Conservation (phyloP, 768 basidiomycete species). For the Russula dissimulans region DNA sequence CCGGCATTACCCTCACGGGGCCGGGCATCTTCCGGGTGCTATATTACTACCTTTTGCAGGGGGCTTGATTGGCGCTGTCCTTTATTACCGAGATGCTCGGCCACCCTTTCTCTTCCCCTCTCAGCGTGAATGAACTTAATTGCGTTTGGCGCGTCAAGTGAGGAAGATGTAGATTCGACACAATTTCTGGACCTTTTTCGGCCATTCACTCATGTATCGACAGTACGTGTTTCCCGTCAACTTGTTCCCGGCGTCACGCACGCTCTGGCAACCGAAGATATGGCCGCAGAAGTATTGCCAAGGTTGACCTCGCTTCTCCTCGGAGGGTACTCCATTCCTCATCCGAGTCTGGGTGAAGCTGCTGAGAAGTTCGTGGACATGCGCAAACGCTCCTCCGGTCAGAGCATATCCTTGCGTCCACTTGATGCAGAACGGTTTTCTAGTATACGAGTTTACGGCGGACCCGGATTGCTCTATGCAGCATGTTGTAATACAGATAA, state of each 20-base stretch:
- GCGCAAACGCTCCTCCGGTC: neutral
- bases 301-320: neutral
- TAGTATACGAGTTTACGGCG: too few species aligned
- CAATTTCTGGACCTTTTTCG: slow-evolving; percentile 1
- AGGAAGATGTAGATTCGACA: neutral
- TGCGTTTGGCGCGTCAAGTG: too few species aligned
- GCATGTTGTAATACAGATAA: too few species aligned
- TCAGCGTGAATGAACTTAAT: neutral
- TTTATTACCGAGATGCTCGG: neutral
- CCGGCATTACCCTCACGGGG: too few species aligned
- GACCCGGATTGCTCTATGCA: too few species aligned
- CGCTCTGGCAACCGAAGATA: neutral
- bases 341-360: neutral
- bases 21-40: too few species aligned
- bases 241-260: neutral
- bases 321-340: neutral
- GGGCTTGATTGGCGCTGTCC: neutral
- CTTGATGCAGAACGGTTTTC: too few species aligned
- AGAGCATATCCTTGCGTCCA: neutral
- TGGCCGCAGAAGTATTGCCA: neutral
- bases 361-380: neutral
- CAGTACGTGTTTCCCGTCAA: neutral
- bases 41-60: too few species aligned
- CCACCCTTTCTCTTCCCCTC: neutral
- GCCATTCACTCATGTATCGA: neutral